Base-by-base conservation (phyloP, 306 rosid genomes). In the Inga leiocalycina region DNA sequence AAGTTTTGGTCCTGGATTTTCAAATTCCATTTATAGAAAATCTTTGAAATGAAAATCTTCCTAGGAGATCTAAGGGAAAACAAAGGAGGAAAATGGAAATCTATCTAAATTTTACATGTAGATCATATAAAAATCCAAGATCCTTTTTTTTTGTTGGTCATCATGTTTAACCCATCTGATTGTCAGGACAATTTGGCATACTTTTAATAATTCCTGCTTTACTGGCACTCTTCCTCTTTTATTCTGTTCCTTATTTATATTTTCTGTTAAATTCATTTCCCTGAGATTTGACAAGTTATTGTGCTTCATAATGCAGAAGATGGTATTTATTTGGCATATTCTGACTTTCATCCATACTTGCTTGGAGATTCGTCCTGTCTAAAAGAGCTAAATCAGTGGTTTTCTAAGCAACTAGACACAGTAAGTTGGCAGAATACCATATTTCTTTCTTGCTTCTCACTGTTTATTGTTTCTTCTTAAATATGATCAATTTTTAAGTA, bases 351-450 rank as follows among this genome's bases (percentile, higher is more conserved):
- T 82, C 90, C 88, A 27, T 96, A 92, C 87, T 85, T 96, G 91
- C 89, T 87, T 80, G 99, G 94, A 85, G 99, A 96, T 84, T 87
- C 98, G 13, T 89, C 92, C 57, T 96, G 95, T 89, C 83, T 92
- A 48, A 90, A 91, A 82, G 98, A 96, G 89, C 89, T 96, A 71
- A 94, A 94, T 85, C 96, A 94, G 87, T 94, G 99, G 99, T 96
- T 96, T 91, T 80, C 97, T 75, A 94, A 92, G 90, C 97, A 94
- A 79, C 85, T 96, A 86, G 98, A 96, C 88, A 94, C 97, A 41
- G 99, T 96, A 89, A 51, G 94, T 74, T 35, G 76, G 64, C 77
- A 75, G 65, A 62, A 49, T 37, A 64, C 13, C 39, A 8, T 45
- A 12, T 9, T 69, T 72, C 46, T 48, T 43, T 83, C 56, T 51